Evolutionary conservation across 2,329 filamentous ascomycete species (phyloP).

Genomic region (Calonectria ilicicola): DNA sequence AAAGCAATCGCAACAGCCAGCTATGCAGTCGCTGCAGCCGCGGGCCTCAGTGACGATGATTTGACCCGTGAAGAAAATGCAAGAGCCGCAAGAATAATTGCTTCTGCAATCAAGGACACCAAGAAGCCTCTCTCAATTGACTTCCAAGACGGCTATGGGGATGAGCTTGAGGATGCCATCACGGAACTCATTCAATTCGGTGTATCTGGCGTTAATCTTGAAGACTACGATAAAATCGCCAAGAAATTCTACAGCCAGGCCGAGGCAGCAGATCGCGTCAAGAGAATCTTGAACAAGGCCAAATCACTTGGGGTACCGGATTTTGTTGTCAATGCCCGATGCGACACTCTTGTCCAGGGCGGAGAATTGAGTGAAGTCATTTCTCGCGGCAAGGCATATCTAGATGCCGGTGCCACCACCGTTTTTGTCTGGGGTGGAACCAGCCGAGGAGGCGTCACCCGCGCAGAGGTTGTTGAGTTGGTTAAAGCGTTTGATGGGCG

Average conservation of each 20-base stretch:
- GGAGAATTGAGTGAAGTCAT: constrained; percentile 59
- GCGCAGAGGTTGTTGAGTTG: constrained; percentile 4
- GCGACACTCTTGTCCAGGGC: constrained; percentile 60
- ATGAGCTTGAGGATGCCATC: background rate
- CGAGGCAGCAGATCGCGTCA: background rate
- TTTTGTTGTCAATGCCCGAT: constrained; percentile 68
- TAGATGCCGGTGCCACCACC: constrained; percentile 66
- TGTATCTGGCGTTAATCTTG: background rate
- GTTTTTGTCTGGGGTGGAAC: constrained; percentile 69
- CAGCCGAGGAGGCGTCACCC: constrained; percentile 35
- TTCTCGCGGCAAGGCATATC: constrained; percentile 62
- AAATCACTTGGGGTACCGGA: constrained; percentile 45
- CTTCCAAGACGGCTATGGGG: constrained; percentile 6
- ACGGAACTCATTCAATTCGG: background rate
- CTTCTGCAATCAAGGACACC: background rate
- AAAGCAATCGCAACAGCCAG: background rate
- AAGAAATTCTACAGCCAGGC: background rate
- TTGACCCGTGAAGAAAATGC: background rate
- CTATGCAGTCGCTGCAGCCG: background rate
- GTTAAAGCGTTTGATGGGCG: background rate
- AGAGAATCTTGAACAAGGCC: background rate
- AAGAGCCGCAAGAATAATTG: background rate
- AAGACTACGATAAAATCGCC: constrained; percentile 3
- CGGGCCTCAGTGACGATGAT: background rate
- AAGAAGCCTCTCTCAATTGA: background rate